phyloP scores from a whole-genome alignment of 2,329 filamentous ascomycete genomes.

The Aspergillus fischeri region DNA sequence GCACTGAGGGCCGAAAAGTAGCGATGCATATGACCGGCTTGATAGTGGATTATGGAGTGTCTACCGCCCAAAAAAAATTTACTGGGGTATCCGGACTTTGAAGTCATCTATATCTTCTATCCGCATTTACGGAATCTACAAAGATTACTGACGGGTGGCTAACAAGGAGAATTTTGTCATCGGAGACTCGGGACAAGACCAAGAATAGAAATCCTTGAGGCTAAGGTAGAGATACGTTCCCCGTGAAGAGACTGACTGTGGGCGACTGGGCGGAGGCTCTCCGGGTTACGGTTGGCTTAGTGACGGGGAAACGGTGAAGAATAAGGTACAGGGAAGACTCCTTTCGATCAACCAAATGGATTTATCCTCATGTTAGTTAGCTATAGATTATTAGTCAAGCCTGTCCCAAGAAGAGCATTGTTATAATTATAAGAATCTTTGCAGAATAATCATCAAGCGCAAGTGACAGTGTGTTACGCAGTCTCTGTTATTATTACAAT shows the following conservation, averaged over 20 bases:
- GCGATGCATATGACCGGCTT: too few relatives aligned
- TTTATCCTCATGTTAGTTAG: too few relatives aligned
- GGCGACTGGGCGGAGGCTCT: slow-evolving; percentile 18
- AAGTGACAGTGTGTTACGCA: background rate
- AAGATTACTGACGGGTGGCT: background rate
- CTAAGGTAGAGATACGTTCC: slow-evolving; percentile 19
- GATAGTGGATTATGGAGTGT: too few relatives aligned
- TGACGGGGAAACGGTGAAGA: background rate
- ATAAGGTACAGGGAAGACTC: background rate
- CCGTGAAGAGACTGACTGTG: slow-evolving; percentile 16
- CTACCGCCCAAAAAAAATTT: too few relatives aligned
- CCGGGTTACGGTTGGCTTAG: background rate
- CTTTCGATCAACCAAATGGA: too few relatives aligned
- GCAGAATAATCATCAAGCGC: background rate
- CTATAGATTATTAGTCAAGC: too few relatives aligned
- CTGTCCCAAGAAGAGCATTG: background rate
- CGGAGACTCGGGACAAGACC: slow-evolving; percentile 27
- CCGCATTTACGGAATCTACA: background rate
- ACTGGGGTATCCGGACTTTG: too few relatives aligned
- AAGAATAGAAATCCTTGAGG: background rate
- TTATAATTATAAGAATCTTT: background rate
- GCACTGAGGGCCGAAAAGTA: background rate
- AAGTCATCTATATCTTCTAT: background rate
- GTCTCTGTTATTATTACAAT: background rate
- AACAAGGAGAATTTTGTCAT: slow-evolving; percentile 14